Evolutionary conservation across 2,329 filamentous ascomycete genomes (phyloP), one percentile per base, ranked within the genome.

Genomic region (Dactylellina sp.): DNA sequence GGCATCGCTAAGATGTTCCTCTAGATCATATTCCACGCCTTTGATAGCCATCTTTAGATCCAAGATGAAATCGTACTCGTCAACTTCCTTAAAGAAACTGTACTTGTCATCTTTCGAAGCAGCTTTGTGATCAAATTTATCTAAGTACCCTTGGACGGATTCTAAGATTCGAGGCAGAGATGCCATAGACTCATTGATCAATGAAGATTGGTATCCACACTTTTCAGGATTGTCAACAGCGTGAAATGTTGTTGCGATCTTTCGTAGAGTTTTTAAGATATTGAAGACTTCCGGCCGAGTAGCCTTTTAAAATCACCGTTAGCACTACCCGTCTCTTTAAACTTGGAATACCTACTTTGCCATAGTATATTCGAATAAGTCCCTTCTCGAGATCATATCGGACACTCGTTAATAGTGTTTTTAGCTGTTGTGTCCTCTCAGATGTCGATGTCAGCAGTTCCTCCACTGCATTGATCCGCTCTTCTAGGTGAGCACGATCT

Each of bases 341-440:
- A 5, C 7, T 1, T 12, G 14, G 1, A 12, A n/a, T 18, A 35
- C 76, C 46, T 74, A 84, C 83, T 80, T 96, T 97, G 55, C 93
- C 93, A 81, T 99, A 99, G 83, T 98, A 99, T 71, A 99, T 96
- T 47, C 95, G 88, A 78, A 98, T 93, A 49, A 99, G 84, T 75
- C 91, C 95, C 77, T 95, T 93, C 81, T 99, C 95, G 4, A 99
- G 87, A 79, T 99, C 95, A 4, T 87, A 88, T 79, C 86, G 92
- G 75, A 90, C 89, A 71, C 86, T 89, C 24, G 85, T 84, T 0
- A 99, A 85, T 7, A 98, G 83, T 18, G 84, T 85, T 76, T 89
- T 90, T 1, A 98, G 82, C 75, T 90, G 89, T 77, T 96, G 91
- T 2, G 93, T 88, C 16, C 86, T 85, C 7, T 85, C 81, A 0